Evolutionary conservation across 139 green algal species (phyloP).

Genomic region (Chlorella sp.): DNA sequence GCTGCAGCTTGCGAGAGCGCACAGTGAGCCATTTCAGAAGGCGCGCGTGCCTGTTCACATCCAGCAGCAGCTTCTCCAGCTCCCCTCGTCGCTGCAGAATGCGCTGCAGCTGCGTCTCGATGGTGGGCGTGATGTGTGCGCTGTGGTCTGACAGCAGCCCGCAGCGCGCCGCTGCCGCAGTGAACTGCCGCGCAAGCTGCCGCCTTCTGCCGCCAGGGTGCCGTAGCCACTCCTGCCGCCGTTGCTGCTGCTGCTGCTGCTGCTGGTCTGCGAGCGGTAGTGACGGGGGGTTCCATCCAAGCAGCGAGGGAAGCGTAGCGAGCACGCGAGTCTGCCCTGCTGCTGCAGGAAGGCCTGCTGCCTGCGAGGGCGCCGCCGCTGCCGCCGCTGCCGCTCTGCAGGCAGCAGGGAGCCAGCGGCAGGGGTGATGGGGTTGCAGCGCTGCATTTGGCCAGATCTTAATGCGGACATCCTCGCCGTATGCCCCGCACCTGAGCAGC

Average conservation of each 20-base stretch:
- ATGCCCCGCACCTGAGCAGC: not conserved
- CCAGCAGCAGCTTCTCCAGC: not conserved
- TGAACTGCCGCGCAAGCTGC: no score
- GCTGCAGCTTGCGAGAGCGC: no score
- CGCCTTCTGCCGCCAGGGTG: no score
- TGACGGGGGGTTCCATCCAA: conserved; percentile 10
- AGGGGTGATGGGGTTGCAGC: not conserved
- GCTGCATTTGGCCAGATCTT: not conserved
- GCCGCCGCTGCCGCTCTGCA: not conserved
- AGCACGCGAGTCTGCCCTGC: not conserved
- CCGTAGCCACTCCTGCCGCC: no score
- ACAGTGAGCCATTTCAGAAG: no score
- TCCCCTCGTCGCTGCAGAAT: conserved; percentile 38
- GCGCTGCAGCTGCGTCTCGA: conserved; percentile 30
- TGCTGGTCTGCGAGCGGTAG: no score
- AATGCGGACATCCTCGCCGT: not conserved
- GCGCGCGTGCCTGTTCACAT: not conserved
- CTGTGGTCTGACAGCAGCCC: not conserved
- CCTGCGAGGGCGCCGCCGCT: not conserved
- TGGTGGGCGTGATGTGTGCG: conserved; percentile 15
- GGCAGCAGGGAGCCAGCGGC: not conserved
- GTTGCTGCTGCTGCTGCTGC: no score
- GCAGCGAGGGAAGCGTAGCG: conserved; percentile 2
- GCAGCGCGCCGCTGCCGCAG: no score
- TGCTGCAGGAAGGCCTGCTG: not conserved